phyloP scores from a whole-genome alignment of 2,329 filamentous ascomycete species.

The Neonectria ditissima region DNA sequence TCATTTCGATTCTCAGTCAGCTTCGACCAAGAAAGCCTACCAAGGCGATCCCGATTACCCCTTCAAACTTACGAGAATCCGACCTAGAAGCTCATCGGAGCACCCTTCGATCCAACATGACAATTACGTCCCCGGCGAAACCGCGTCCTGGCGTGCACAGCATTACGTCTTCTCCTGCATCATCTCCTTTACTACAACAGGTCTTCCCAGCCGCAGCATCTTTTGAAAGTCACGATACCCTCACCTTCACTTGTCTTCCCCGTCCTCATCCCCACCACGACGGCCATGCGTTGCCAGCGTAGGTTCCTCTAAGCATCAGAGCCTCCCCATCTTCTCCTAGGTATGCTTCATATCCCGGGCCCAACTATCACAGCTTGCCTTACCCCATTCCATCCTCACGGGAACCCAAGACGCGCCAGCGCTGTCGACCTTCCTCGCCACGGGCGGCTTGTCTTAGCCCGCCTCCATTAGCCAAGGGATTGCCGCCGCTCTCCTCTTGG shows the following conservation, averaged over 20 bases:
- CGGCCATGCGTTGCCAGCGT: neutral
- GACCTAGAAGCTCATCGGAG: neutral
- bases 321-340: neutral
- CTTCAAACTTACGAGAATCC: neutral
- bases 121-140: neutral
- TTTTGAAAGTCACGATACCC: neutral
- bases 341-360: neutral
- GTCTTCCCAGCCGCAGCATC: neutral
- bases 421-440: neutral
- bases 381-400: neutral
- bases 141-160: neutral
- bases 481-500: no score
- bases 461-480: neutral
- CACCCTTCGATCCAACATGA: neutral
- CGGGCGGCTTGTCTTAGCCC: neutral
- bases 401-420: neutral
- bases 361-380: neutral
- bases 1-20: neutral
- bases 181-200: neutral
- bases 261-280: neutral
- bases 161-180: neutral
- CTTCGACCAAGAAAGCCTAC: neutral
- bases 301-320: neutral
- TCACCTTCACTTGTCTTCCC: neutral
- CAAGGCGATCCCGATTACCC: neutral